Evolutionary conservation across 2,329 filamentous ascomycete species (phyloP).

Genomic region (Didymella lethalis): DNA sequence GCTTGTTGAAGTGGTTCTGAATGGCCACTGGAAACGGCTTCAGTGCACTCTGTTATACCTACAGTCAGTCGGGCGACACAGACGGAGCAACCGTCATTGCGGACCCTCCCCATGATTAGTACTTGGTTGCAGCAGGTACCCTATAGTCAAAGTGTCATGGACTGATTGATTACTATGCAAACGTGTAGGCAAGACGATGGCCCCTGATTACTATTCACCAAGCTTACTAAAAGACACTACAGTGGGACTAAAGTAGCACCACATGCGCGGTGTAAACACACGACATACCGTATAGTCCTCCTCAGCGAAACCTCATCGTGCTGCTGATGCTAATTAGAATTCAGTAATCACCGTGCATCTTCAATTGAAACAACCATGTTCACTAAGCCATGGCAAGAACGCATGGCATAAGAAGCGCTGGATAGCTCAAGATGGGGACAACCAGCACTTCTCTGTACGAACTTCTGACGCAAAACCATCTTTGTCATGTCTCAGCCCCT

Average conservation of each 20-base stretch:
- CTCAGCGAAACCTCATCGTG: neutral
- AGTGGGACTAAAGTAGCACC: neutral
- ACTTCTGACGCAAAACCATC: neutral
- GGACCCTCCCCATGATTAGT: neutral
- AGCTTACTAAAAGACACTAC: neutral
- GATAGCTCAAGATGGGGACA: neutral
- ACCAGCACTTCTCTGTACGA: neutral
- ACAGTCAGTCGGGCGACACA: neutral
- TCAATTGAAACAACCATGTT: neutral
- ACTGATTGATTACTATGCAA: constrained; percentile 6
- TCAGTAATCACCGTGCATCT: neutral
- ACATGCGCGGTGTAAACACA: neutral
- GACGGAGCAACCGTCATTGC: neutral
- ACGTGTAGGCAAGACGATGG: neutral
- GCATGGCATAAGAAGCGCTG: neutral
- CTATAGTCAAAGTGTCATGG: neutral
- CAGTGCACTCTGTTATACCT: neutral
- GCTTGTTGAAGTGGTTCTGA: neutral
- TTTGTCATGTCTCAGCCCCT: constrained; percentile 24
- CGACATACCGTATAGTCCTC: neutral
- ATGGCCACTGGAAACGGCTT: neutral
- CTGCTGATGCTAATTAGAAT: neutral
- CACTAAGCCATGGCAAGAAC: neutral
- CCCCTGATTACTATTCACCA: constrained; percentile 13
- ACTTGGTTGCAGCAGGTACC: neutral